Percentiles rank a stretch among this genome's conserved stretches.
Evolutionary conservation across 306 rosid species (phyloP).

Genomic region (Lathyrus oleraceus): DNA sequence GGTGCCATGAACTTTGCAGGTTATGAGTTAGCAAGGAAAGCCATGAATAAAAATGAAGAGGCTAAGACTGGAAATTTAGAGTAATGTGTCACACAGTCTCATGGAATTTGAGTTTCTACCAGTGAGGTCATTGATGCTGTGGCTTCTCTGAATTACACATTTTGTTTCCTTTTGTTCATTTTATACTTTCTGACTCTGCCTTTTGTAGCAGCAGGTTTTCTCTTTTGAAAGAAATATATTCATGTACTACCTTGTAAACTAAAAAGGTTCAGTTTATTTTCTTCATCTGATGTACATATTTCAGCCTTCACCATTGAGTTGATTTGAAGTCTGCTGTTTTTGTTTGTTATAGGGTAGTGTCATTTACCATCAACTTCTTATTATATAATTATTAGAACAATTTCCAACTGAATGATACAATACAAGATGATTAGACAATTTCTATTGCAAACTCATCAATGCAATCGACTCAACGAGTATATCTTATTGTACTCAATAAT

Average conservation of each 20-base stretch:
- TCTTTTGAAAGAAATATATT: neutral
- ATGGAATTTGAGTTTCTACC: conserved; percentile 44
- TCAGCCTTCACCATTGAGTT: conserved; percentile 11
- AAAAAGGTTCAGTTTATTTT: conserved; percentile 39
- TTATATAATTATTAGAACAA: neutral
- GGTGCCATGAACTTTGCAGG: conserved; percentile 99
- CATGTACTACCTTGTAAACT: conserved; percentile 39
- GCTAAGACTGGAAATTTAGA: conserved; percentile 49
- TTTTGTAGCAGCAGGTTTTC: conserved; percentile 45
- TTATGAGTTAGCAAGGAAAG: conserved; percentile 90
- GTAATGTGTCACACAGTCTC: conserved; percentile 36
- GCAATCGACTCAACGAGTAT: too few relatives aligned
- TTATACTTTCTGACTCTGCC: conserved; percentile 45
- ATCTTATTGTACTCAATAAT: too few relatives aligned
- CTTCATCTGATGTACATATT: conserved; percentile 42
- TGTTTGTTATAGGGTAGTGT: neutral
- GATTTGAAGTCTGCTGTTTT: neutral
- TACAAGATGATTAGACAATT: too few relatives aligned
- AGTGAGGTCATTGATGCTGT: conserved; percentile 47
- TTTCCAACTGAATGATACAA: too few relatives aligned
- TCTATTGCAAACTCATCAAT: too few relatives aligned
- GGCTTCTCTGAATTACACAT: conserved; percentile 27
- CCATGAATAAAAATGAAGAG: conserved; percentile 82
- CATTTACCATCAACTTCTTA: neutral
- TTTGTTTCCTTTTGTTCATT: conserved; percentile 37